phyloP scores from a whole-genome alignment of 2,329 filamentous ascomycete species.

The Colletotrichum sp. region DNA sequence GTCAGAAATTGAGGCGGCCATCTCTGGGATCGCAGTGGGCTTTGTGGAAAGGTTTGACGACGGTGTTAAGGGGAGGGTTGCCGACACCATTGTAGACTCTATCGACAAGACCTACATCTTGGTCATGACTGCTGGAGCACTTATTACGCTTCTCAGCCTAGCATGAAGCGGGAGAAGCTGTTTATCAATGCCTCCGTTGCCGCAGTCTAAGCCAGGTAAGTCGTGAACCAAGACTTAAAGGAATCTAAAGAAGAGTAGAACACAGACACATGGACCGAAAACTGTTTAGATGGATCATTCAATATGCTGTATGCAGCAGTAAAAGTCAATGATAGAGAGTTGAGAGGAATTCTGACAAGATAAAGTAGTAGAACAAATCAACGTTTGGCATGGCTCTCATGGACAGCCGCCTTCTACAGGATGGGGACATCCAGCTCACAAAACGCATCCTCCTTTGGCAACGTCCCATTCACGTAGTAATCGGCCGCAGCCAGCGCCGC shows the following conservation, averaged over 20 bases:
- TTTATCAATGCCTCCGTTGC: conserved; percentile 17
- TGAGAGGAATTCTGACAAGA: not conserved
- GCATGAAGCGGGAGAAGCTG: conserved; percentile 39
- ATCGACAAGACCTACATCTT: conserved; percentile 29
- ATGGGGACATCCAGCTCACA: conserved; percentile 18
- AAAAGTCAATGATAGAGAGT: fast-evolving
- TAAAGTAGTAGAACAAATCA: not conserved
- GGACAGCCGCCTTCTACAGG: not conserved
- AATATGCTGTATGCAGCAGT: fast-evolving
- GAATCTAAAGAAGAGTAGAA: not conserved
- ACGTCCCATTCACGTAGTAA: conserved; percentile 23
- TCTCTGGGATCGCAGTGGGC: not conserved
- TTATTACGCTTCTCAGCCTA: conserved; percentile 31
- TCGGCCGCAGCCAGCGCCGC: conserved; percentile 12
- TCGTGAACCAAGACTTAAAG: not conserved
- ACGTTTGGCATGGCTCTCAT: not conserved
- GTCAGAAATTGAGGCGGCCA: not conserved
- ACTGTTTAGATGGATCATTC: fast-evolving
- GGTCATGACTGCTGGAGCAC: conserved; percentile 33
- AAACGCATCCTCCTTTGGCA: conserved; percentile 19
- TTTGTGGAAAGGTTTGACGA: not conserved
- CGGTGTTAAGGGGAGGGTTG: not conserved
- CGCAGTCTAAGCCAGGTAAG: not conserved
- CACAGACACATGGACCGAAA: not conserved
- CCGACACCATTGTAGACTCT: not conserved